These are phyloP conservation scores for Cytospora schulzeri DNA, from an alignment of 2,329 filamentous ascomycete genomes.

Conservation along the genomic window DNA sequence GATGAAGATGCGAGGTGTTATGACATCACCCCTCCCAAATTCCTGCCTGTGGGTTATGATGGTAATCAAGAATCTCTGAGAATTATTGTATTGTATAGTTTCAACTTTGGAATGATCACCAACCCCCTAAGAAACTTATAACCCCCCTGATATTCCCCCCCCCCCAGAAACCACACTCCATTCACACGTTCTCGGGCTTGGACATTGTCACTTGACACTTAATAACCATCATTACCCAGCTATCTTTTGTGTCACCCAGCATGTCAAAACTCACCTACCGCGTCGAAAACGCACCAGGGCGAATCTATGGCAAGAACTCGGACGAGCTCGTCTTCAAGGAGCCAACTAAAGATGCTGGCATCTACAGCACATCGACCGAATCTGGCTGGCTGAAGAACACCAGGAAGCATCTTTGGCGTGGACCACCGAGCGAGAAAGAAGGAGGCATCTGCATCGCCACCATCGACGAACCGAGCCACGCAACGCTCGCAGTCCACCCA, in stretches of 20 bases:
- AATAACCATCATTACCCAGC: no score
- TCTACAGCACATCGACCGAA: constrained; percentile 26
- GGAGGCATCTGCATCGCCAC: constrained; percentile 26
- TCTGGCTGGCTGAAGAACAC: constrained; percentile 13
- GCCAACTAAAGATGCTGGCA: constrained; percentile 20
- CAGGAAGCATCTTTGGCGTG: constrained; percentile 26
- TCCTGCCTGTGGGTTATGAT: not conserved
- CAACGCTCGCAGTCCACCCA: constrained; percentile 25
- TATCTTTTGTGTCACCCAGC: not conserved
- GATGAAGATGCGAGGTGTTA: not conserved
- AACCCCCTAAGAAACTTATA: no score
- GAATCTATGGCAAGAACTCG: constrained; percentile 26
- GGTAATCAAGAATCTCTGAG: not conserved
- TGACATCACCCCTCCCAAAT: not conserved
- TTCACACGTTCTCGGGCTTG: no score
- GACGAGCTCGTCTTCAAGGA: constrained; percentile 28
- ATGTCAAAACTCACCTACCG: constrained; percentile 23
- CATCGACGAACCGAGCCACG: constrained; percentile 21
- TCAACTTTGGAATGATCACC: no score
- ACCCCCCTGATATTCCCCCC: no score
- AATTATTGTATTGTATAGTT: not conserved
- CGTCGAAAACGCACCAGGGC: constrained; percentile 23
- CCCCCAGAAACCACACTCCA: no score
- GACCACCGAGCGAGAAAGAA: constrained; percentile 21
- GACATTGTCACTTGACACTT: no score